phyloP scores from a whole-genome alignment of 2,329 filamentous ascomycete genomes.

The Trichoderma sp. region DNA sequence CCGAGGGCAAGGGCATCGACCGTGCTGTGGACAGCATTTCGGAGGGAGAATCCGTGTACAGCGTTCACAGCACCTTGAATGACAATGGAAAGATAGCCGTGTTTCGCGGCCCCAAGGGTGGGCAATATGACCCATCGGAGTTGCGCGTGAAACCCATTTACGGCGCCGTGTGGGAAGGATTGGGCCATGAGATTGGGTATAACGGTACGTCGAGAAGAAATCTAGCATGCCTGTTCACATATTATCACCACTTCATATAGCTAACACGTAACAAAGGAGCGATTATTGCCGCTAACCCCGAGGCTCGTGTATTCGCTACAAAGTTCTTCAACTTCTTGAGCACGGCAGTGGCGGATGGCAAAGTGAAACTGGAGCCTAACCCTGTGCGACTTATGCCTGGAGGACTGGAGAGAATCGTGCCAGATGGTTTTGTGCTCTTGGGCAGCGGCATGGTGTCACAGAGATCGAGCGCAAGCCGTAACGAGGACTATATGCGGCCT shows the following conservation, averaged over 20 bases:
- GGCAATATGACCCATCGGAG: conserved; percentile 27
- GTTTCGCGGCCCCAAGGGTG: conserved; percentile 29
- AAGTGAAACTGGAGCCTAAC: conserved; percentile 31
- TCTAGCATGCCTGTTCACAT: background rate
- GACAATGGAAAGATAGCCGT: conserved; percentile 30
- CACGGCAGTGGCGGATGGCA: conserved; percentile 11
- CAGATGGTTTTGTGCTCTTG: conserved; percentile 34
- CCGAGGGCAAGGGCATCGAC: conserved; percentile 34
- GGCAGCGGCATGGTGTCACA: conserved; percentile 28
- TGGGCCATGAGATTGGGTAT: conserved; percentile 44
- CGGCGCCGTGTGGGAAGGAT: conserved; percentile 45
- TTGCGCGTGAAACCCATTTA: conserved; percentile 39
- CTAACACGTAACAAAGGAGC: background rate
- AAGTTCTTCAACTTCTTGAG: conserved; percentile 41
- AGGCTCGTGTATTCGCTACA: conserved; percentile 35
- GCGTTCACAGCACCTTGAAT: conserved; percentile 31
- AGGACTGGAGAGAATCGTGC: conserved; percentile 30
- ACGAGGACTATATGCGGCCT: conserved; percentile 39
- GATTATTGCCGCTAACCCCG: conserved; percentile 24
- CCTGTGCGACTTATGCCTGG: conserved; percentile 37
- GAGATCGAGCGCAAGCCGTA: conserved; percentile 24
- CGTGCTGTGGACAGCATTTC: conserved; percentile 44
- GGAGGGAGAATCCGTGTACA: conserved; percentile 39
- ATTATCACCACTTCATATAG: background rate
- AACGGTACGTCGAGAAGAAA: conserved; percentile 29